Evolutionary conservation across 23 red algal genomes (phyloP), one percentile per base, ranked within the genome.

Genomic region (Chondrus crispus): DNA sequence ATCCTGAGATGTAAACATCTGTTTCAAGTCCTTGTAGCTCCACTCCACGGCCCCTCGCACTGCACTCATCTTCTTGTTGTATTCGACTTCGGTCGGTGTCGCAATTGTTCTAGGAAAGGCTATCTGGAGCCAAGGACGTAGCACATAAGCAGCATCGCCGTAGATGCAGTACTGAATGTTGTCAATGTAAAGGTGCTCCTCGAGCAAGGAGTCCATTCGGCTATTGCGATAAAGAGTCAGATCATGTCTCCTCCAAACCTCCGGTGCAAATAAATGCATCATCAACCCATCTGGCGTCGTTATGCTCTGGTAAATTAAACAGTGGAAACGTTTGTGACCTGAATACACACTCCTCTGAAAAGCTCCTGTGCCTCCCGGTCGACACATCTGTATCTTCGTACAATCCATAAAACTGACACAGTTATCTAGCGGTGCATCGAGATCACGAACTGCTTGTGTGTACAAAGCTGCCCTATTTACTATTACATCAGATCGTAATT

Each of bases 251-350:
- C 72, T 26, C n/a, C 72, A 26, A 26, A 47, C 72, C 19, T 47
- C 46, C 24, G 74, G 88, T 28, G 73, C 88, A 72, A 68, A 53
- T 4, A 91, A 69, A 4, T 28, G n/a, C 36, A 82, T 68, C 38
- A 81, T 81, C 11, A 91, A 41, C 7, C 74, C 88, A 80, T 91
- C 73, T 32, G 73, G 88, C 32, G 88, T 91, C 26, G 37, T 50
- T 9, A 91, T 91, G 6, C 3, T 82, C 50, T 51, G 18, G 53
- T 26, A 91, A 20, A 82, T 24, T 43, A 81, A 46, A 29, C 47
- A 62, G 79, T 84, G 79, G 52, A 63, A 84, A 42, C 47, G 36
- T 38, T 84, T 84, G 52, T 84, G 79, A 35, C 46, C 79, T 20
- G 18, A 62, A 38, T 84, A 84, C n/a, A 52, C 26, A 22, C 39